Conservation (phyloP, 2,329 filamentous ascomycete genomes). For the Nakataea oryzae region DNA sequence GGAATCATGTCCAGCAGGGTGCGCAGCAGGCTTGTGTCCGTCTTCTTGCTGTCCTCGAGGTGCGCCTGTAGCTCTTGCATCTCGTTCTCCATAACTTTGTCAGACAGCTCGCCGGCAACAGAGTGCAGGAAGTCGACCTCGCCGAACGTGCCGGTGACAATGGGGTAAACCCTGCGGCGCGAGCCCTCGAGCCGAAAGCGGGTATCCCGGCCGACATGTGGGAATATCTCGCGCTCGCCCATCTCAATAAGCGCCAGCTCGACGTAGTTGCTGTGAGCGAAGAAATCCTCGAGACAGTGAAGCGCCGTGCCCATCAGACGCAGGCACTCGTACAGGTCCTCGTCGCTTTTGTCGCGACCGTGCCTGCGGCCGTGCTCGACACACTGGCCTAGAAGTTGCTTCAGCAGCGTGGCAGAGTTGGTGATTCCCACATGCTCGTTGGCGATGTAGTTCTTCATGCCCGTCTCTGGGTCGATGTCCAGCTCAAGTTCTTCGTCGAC, state of each 20-base stretch:
- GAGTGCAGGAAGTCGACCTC: conserved; percentile 91
- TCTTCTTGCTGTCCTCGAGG: conserved; percentile 52
- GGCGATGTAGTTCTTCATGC: conserved; percentile 91
- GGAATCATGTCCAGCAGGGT: conserved; percentile 76
- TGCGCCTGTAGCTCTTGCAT: conserved; percentile 81
- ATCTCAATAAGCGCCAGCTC: conserved; percentile 83
- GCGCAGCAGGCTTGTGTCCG: conserved; percentile 65
- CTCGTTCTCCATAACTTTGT: conserved; percentile 87
- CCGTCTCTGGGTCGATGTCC: conserved; percentile 61
- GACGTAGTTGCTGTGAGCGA: conserved; percentile 87
- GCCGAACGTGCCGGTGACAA: conserved; percentile 87
- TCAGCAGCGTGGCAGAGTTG: conserved; percentile 69
- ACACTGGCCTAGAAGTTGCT: conserved; percentile 59
- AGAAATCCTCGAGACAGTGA: conserved; percentile 87
- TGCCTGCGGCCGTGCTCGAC: conserved; percentile 74
- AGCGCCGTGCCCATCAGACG: conserved; percentile 81
- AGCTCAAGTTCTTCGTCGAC: conserved; percentile 72
- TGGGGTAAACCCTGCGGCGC: conserved; percentile 58
- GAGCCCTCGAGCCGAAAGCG: conserved; percentile 58
- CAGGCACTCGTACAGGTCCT: conserved; percentile 80
- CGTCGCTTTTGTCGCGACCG: conserved; percentile 51
- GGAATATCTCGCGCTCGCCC: conserved; percentile 71
- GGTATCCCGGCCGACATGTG: conserved; percentile 71
- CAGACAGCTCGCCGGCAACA: conserved; percentile 67
- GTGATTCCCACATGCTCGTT: conserved; percentile 70